Evolutionary conservation across 2,329 filamentous ascomycete species (phyloP).

Genomic region (Zelopaecilomyces penicillatus): DNA sequence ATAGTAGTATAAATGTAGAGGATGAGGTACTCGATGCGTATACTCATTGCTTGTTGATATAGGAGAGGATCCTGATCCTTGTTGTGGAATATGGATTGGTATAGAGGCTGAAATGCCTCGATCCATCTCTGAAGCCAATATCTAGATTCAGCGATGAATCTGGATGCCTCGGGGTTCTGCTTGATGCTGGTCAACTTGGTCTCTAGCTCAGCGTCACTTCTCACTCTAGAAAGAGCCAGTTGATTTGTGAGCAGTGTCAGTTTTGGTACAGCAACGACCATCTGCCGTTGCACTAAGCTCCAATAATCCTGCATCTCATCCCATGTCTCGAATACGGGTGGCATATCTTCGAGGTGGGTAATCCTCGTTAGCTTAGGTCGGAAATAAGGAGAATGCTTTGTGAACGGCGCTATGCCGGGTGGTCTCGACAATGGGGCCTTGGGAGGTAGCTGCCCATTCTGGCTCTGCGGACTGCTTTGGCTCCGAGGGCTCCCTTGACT

Average conservation of each 20-base stretch:
- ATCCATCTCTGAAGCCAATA: constrained; percentile 33
- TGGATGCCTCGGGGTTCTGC: constrained; percentile 19
- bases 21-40: constrained; percentile 36
- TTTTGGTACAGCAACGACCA: constrained; percentile 29
- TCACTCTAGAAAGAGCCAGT: constrained; percentile 20
- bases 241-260: constrained; percentile 23
- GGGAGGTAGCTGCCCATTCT: constrained; percentile 12
- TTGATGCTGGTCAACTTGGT: constrained; percentile 23
- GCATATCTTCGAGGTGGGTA: constrained; percentile 24
- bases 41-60: constrained; percentile 30
- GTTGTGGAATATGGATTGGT: constrained; percentile 18
- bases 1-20: constrained; percentile 30
- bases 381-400: constrained; percentile 29
- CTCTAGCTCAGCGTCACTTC: constrained; percentile 19
- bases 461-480: constrained; percentile 20
- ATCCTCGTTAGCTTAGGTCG: constrained; percentile 23
- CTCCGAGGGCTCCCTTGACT: constrained; percentile 28
- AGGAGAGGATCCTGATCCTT: constrained; percentile 13
- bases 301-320: constrained; percentile 31
- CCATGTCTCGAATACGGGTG: constrained; percentile 21
- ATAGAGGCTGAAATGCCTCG: constrained; percentile 29
- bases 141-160: constrained; percentile 28
- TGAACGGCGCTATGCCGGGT: constrained; percentile 27
- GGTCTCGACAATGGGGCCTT: constrained; percentile 14
- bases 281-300: constrained; percentile 27